Base-by-base conservation (phyloP, 305 asterid genomes). In the Solanum hybrid region DNA sequence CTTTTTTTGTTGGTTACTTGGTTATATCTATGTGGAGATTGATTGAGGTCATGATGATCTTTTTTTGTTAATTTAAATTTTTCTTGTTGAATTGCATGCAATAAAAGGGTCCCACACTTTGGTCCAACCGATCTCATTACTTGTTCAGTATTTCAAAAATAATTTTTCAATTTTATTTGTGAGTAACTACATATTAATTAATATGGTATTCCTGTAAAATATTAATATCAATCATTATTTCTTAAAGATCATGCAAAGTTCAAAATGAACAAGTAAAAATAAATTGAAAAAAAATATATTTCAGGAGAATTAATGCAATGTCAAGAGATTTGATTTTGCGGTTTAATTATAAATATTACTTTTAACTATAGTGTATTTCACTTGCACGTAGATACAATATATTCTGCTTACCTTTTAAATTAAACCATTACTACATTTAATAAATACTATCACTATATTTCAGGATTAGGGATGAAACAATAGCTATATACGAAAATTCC, bases 241-340 rank as follows among this genome's bases (percentile, higher is more conserved):
- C 0, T 60, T 60, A 1, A 1, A 22, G 71, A 8, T 19, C 2
- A 0, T 19, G 0, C 26, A 60, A 60, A 60, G 2, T 60, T 3
- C 11, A 3, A 2, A 19, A 8, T 3, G 0, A 0, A 19, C 2
- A 19, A 60, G 2, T 19, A 19, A 19, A 60, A 60, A 19, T 19
- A 19, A 19, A 56, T 6, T n/a, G n/a, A n/a, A n/a, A 17, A 0
- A 56, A 56, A 5, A 22, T 15, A 4, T 1, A 1, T 75, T 31
- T 75, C 2, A 75, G n/a, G 29, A 32, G 15, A 29, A 19, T 7
- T 8, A 56, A 56, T 56, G 24, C 24, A 19, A 6, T 56, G 4
- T 56, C 69, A 56, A 56, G 69, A 17, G 4, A 17, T 17, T 3
- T 56, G 3, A 45, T 45, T 45, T 45, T 45, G 64, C 22, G 4